A percentile compares a stretch with the other conserved stretches of the same genome.
These are phyloP conservation scores for Suillus cothurnatus DNA, from an alignment of 768 basidiomycete species.

Conservation along the genomic window DNA sequence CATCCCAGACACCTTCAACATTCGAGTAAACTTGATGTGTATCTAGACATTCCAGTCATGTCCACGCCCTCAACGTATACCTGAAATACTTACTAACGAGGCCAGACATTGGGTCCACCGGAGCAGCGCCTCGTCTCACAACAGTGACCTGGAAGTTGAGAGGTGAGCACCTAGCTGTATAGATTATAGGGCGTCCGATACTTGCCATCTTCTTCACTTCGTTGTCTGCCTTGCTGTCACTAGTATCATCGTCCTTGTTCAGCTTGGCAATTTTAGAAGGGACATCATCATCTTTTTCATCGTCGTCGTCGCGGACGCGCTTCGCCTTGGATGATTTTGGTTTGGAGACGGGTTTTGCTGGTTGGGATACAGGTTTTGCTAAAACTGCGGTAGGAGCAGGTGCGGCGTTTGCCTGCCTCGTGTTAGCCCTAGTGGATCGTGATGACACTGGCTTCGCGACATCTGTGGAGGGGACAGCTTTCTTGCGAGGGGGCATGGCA, in stretches of 20 bases:
- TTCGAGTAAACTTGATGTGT: constrained; percentile 54
- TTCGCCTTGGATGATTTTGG: constrained; percentile 31
- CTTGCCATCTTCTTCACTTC: constrained; percentile 46
- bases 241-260: constrained; percentile 26
- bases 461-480: constrained; percentile 34
- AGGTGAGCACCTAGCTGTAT: not conserved
- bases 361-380: constrained; percentile 19
- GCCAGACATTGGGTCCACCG: constrained; percentile 51
- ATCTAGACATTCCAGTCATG: constrained; percentile 29
- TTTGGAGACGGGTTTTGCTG: constrained; percentile 28
- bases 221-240: constrained; percentile 25
- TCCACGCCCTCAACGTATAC: not conserved
- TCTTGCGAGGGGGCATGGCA: constrained; percentile 55
- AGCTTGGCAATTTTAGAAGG: constrained; percentile 24
- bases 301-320: constrained; percentile 17
- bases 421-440: constrained; percentile 38
- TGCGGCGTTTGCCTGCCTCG: constrained; percentile 24
- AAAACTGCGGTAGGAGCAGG: constrained; percentile 24
- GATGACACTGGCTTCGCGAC: constrained; percentile 27
- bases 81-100: constrained; percentile 45
- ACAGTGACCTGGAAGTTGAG: constrained; percentile 43
- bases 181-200: constrained; percentile 1
- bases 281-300: constrained; percentile 9
- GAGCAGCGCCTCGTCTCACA: constrained; percentile 56
- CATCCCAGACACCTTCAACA: constrained; percentile 52